These are phyloP conservation scores for Herpetospermum pedunculosum DNA, from an alignment of 306 rosid genomes.

Conservation along the genomic window DNA sequence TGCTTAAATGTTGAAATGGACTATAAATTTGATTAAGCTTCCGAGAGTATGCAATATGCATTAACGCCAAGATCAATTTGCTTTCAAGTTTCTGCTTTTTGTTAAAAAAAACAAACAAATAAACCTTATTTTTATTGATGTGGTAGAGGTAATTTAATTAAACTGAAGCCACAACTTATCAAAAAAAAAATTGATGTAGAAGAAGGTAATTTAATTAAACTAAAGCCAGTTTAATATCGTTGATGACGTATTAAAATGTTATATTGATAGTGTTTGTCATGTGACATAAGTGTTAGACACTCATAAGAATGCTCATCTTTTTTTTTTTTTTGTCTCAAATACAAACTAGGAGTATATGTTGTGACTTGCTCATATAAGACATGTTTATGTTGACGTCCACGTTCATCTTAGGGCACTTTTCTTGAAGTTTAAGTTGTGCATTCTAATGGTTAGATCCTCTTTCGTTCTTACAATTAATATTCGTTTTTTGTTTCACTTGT, in stretches of 20 bases:
- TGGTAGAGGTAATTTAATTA: too few species aligned
- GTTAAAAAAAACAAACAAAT: background rate
- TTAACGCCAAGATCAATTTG: background rate
- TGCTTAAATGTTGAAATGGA: background rate
- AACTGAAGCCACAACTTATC: too few species aligned
- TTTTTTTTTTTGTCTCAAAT: too few species aligned
- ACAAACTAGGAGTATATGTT: background rate
- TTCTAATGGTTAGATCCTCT: background rate
- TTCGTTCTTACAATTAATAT: background rate
- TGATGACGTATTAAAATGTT: background rate
- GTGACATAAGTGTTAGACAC: background rate
- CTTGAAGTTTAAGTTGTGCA: background rate
- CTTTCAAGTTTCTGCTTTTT: background rate
- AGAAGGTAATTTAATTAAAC: background rate
- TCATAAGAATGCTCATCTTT: background rate
- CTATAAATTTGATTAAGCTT: background rate
- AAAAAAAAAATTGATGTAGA: too few species aligned
- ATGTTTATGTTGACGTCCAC: background rate
- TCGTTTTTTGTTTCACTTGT: background rate
- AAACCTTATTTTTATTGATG: background rate
- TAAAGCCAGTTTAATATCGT: background rate
- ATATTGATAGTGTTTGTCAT: background rate
- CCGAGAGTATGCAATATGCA: background rate
- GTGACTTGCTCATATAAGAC: background rate
- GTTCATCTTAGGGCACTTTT: background rate